These are phyloP conservation scores for Vaccinium darrowii DNA, from an alignment of 148 eudicot species.

Conservation along the genomic window DNA sequence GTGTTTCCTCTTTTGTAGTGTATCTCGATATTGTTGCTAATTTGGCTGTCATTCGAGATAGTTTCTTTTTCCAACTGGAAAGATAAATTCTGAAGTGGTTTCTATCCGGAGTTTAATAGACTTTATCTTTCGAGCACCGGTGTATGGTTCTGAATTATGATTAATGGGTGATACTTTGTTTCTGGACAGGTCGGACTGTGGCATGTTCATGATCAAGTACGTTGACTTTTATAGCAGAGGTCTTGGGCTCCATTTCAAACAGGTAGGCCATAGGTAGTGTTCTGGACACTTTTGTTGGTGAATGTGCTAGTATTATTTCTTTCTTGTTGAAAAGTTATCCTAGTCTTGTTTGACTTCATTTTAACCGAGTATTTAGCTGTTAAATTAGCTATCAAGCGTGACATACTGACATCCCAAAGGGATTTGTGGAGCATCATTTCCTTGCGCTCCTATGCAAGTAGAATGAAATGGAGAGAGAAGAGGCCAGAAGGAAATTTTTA, in stretches of 20 bases:
- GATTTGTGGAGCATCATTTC: neutral
- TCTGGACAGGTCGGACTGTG: constrained; percentile 83
- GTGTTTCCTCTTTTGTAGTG: neutral
- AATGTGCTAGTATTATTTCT: neutral
- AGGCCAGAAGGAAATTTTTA: neutral
- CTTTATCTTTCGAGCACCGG: neutral
- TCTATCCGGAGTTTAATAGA: neutral
- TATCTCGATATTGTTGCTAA: neutral
- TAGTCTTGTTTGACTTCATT: neutral
- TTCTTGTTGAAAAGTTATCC: neutral
- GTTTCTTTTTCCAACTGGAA: neutral
- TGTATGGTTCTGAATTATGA: neutral
- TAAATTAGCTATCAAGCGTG: neutral
- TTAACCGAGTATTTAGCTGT: neutral
- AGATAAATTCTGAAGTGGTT: neutral
- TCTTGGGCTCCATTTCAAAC: constrained; percentile 69
- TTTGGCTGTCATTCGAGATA: neutral
- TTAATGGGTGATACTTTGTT: constrained; percentile 15
- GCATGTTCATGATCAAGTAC: constrained; percentile 93
- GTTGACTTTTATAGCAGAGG: constrained; percentile 94
- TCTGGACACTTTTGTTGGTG: neutral
- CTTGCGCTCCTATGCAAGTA: neutral
- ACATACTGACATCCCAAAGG: neutral
- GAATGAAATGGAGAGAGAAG: neutral
- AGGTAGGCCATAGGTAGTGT: constrained; percentile 43